Evolutionary conservation across 2,329 filamentous ascomycete genomes (phyloP).

Genomic region (Talaromyces sp.): DNA sequence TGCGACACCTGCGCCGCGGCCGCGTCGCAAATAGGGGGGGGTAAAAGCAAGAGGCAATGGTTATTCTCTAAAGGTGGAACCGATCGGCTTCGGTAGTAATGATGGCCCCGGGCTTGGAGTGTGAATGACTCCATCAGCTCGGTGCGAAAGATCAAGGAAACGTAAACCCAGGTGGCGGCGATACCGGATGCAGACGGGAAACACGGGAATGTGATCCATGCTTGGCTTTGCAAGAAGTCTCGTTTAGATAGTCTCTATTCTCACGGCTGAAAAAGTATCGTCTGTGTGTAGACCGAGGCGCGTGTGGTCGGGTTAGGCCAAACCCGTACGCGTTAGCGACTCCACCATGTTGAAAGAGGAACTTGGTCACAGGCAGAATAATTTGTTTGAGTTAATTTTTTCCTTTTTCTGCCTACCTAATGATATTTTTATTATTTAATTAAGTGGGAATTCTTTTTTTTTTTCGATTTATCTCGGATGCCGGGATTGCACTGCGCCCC

Average conservation of each 20-base stretch:
- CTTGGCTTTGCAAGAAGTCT: not conserved
- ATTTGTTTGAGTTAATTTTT: slow-evolving; percentile 2
- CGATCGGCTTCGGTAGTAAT: slow-evolving; percentile 10
- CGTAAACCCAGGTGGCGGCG: slow-evolving; percentile 2
- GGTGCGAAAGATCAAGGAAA: not conserved
- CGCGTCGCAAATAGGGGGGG: not conserved
- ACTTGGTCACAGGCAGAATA: slow-evolving; percentile 11
- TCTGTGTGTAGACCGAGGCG: not conserved
- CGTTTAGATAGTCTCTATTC: not conserved
- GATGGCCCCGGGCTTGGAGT: not conserved
- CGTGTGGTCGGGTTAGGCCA: not conserved
- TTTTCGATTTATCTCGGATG: slow-evolving; percentile 4
- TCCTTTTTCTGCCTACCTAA: not conserved
- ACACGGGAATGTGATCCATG: slow-evolving; percentile 10
- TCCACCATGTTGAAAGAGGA: slow-evolving; percentile 7
- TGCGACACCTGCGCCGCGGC: slow-evolving; percentile 5
- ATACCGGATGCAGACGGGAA: slow-evolving; percentile 13
- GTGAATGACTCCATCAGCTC: slow-evolving; percentile 3
- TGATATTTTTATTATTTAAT: not conserved
- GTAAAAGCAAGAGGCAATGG: not conserved
- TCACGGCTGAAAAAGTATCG: too few species aligned
- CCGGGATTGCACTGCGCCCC: slow-evolving; percentile 6
- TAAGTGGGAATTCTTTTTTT: not conserved
- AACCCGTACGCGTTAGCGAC: slow-evolving; percentile 12
- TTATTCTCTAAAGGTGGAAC: slow-evolving; percentile 12